Evolutionary conservation across 1,284 basidiomycete species (phyloP).

Genomic region (Moniliella sp.): DNA sequence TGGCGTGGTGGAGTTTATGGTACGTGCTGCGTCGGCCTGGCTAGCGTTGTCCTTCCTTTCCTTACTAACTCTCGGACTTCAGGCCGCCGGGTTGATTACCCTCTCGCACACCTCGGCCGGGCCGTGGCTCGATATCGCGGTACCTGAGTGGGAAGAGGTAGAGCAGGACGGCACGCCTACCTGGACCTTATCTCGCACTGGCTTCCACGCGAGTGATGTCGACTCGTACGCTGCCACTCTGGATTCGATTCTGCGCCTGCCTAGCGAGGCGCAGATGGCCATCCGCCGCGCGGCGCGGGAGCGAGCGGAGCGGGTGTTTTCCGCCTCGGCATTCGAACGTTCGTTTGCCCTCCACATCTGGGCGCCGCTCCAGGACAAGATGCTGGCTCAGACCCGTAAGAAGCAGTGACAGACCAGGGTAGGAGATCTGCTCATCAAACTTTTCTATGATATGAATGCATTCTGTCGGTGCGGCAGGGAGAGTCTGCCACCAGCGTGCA

Average conservation of each 20-base stretch:
- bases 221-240: constrained; percentile 53
- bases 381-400: neutral
- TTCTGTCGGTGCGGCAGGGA: no score
- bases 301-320: constrained; percentile 1
- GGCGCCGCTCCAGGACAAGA: no score
- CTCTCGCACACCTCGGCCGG: constrained; percentile 81
- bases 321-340: no score
- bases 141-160: no score
- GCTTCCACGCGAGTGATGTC: constrained; percentile 57
- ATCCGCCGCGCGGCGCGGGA: constrained; percentile 42
- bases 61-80: neutral
- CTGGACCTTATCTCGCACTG: no score
- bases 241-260: constrained; percentile 46
- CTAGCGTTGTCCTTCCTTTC: neutral
- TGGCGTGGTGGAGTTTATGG: constrained; percentile 95
- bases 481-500: no score
- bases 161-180: no score
- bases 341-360: no score
- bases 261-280: constrained; percentile 41
- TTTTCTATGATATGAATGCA: no score
- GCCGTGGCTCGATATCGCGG: constrained; percentile 70
- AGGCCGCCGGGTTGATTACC: constrained; percentile 65
- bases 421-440: neutral
- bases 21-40: neutral
- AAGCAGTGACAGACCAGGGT: neutral